Base-by-base conservation (phyloP, 2,329 filamentous ascomycete species). In the Neoascochyta sp. region DNA sequence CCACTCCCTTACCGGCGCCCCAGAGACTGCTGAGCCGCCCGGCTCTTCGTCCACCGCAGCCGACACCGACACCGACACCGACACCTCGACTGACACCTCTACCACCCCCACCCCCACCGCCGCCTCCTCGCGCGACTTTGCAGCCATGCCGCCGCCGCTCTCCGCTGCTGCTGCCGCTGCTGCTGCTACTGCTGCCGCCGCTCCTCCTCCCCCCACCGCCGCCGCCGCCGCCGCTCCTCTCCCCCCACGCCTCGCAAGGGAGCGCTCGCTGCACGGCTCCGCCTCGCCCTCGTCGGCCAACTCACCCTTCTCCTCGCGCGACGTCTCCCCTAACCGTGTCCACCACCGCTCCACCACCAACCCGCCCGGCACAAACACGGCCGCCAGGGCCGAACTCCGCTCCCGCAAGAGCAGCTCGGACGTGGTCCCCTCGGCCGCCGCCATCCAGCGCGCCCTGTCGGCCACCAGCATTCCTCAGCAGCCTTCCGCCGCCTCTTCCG, bases 391-490 rank as follows among this genome's bases (percentile, higher is more conserved):
- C 20, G 57, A 54, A 25, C 48, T 63, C 30, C 49, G 53, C 24
- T 65, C 64, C 26, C 62, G 68, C 34, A 69, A 65, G 50, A 69
- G 65, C 52, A 70, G 67, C 43, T 52, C 61, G 43, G 64, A 67
- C 41, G 60, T 50, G 39, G 66, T 63, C 42, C 64, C 65, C 13
- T 78, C 79, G 28, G 73, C 80, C 15, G 73, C 78, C 14, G 70
- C 80, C 12, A 70, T 80, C 34, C 75, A 83, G 60, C 76, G 80
- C 57, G 76, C 79, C 36, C 68, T 90, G 27, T 83, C 84, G 10
- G 75, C 83, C 20, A 69, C 80, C 19, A 80, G 71, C 43, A 82
- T 79, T 27, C 82, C 86, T 6, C 74, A 76, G 29, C 68, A 90
- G 19, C 75, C 76, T 24, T 64, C 70, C 27, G 74, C 80, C 18